Base-by-base conservation (phyloP, 345 rosid species). In the Euphorbia pulcherrima region DNA sequence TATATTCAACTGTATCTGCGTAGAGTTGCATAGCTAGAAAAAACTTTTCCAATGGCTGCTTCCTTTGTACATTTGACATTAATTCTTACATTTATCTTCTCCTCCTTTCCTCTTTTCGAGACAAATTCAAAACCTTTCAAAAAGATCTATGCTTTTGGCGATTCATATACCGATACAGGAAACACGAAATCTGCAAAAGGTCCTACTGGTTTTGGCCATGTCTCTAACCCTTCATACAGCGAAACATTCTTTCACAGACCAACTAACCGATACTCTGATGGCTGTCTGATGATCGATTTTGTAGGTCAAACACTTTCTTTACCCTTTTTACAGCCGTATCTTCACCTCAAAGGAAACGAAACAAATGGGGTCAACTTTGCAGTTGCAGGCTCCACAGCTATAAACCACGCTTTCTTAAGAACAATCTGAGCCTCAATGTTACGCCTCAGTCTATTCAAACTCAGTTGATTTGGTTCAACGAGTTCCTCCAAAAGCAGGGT, bases 81-180 rank as follows among this genome's bases (percentile, higher is more conserved):
- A 6, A 44, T 65, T 64, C 26, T 26, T 21, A 28, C 24, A 6
- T 58, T 82, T 69, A 21, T 80, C 65, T 40, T 80, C 59, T 37
- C 52, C 30, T 58, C 55, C 40, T 54, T 51, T 51, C 39, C 70
- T 44, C 30, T 46, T 28, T 28, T 37, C 39, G 58, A 39, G 20
- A 10, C 63, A 3, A 44, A 70, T 28, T 53, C 64, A 33, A 83
- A 61, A 27, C 87, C 90, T 18, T 90, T 93, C 80, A 79, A 74
- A 41, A 93, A 78, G 74, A 85, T 93, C 69, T 90, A 81, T 27
- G 98, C 97, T 74, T 93, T 93, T 50, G 96, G 97, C 0, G 98
- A 93, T 68, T 94, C 99, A 0, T 89, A 84, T 82, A 89, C 97
- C 7, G 99, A 94, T 85, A 94, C 99, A 0, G 98, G 98, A 54